Evolutionary conservation across 2,329 filamentous ascomycete species (phyloP).

Genomic region (Hypoxylon sp.): DNA sequence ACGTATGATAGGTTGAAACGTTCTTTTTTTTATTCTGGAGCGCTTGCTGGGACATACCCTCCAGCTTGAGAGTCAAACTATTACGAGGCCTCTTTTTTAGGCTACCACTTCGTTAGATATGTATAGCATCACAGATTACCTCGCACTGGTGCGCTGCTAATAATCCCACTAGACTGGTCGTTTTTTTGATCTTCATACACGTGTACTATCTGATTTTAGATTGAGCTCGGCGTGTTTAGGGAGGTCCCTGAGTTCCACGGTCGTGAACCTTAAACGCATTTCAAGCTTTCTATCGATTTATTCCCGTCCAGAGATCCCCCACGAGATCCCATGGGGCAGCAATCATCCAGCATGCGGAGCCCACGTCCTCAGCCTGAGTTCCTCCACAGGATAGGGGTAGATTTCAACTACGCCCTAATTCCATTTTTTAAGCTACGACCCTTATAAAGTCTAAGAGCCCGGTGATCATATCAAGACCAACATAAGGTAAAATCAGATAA

Average conservation of each 20-base stretch:
- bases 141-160: conserved; percentile 1
- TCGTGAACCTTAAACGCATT: neutral
- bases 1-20: neutral
- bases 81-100: neutral
- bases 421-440: neutral
- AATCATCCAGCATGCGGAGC: neutral
- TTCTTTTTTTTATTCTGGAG: neutral
- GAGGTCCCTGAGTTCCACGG: neutral
- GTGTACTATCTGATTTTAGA: neutral
- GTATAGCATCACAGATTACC: neutral
- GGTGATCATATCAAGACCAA: conserved; percentile 5
- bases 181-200: neutral
- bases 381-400: neutral
- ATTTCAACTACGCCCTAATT: neutral
- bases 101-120: neutral
- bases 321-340: conserved; percentile 20
- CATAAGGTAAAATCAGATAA: conserved; percentile 5
- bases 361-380: neutral
- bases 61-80: neutral
- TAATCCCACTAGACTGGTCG: neutral
- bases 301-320: conserved; percentile 10
- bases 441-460: conserved; percentile 8
- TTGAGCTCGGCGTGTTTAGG: neutral
- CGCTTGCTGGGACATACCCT: neutral
- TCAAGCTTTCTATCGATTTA: conserved; percentile 5